A percentile compares a stretch with the other conserved stretches of the same genome.
These are phyloP conservation scores for Neocucurbitaria cava DNA, from an alignment of 2,329 filamentous ascomycete species.

Conservation along the genomic window DNA sequence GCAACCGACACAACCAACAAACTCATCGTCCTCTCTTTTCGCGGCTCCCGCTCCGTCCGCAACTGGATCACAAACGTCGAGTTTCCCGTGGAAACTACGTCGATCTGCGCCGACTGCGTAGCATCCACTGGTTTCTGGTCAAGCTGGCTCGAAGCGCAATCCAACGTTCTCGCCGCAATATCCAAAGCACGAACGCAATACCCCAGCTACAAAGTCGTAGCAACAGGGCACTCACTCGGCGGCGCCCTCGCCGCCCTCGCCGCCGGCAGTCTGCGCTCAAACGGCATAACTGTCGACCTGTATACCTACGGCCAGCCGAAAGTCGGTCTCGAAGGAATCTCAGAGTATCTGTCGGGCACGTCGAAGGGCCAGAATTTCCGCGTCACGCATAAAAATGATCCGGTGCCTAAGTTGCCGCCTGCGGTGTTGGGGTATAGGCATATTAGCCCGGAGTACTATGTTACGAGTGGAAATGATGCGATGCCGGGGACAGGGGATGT, in stretches of 20 bases:
- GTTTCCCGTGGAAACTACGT: slow-evolving; percentile 52
- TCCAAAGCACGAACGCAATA: slow-evolving; percentile 53
- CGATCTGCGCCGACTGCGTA: slow-evolving; percentile 56
- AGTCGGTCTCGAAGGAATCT: slow-evolving; percentile 65
- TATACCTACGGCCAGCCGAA: slow-evolving; percentile 74
- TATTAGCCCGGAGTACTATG: slow-evolving; percentile 72
- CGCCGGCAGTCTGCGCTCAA: slow-evolving; percentile 61
- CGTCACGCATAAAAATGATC: slow-evolving; percentile 71
- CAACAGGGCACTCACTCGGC: slow-evolving; percentile 74
- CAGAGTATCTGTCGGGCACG: slow-evolving; percentile 62
- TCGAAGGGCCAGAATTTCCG: slow-evolving; percentile 63
- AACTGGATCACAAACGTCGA: slow-evolving; percentile 68
- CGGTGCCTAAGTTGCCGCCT: slow-evolving; percentile 72
- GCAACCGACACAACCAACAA: slow-evolving; percentile 55
- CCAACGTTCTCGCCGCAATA: slow-evolving; percentile 54
- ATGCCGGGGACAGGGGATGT: slow-evolving; percentile 30
- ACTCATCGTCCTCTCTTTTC: slow-evolving; percentile 66
- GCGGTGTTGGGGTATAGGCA: slow-evolving; percentile 68
- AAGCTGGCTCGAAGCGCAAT: slow-evolving; percentile 64
- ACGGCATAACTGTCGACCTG: slow-evolving; percentile 60
- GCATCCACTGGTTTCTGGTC: slow-evolving; percentile 65
- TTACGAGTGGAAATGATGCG: slow-evolving; percentile 33
- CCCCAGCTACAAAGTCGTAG: slow-evolving; percentile 62
- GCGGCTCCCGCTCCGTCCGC: slow-evolving; percentile 64
- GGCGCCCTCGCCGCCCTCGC: slow-evolving; percentile 69